Base-by-base conservation (phyloP, 305 asterid genomes). In the Fraxinus velutina region DNA sequence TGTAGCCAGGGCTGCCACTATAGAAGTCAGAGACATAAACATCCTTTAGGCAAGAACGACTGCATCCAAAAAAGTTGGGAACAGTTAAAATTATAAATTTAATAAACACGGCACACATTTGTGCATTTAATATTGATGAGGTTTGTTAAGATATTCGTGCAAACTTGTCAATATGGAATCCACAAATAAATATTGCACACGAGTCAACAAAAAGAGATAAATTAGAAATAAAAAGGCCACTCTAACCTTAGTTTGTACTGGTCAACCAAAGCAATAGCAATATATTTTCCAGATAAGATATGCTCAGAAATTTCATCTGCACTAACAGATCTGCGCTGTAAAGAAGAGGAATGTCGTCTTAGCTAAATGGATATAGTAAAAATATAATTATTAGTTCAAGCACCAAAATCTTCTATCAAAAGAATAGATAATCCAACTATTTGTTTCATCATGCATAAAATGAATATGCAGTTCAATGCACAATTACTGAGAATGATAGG, bases 291-390 rank as follows among this genome's bases (percentile, higher is more conserved):
- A 60, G 98, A 91, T 86, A 89, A 81, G 82, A 94, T 88, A 74
- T 85, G 81, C 77, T 72, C 86, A 32, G 96, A 89, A 78, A 94
- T 89, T 82, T 92, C 94, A 47, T 90, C 89, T 76, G 88, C 81
- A 80, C 90, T 88, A 84, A 94, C 88, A 29, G 98, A 93, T 86
- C 97, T 92, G 97, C 95, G 88, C 98, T 94, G 98, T 88, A 87
- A 80, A 39, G 34, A 82, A 73, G 76, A 84, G 81, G 80, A 85
- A 80, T 78, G 55, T 75, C 44, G 86, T 85, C 86, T 83, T 83
- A 77, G 73, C 66, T 55, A 80, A 78, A 34, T 13, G 64, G 71
- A 60, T 70, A 75, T 55, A 5, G 75, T 13, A 36, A 50, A 77
- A 39, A 52, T 52, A 71, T 13, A 22, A 12, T 83, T 4, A 71